Percentiles rank a stretch among this genome's conserved stretches.
phyloP scores from a whole-genome alignment of 228 moss, liverwort and hornwort genomes.

The Sphagnum magellanicum region DNA sequence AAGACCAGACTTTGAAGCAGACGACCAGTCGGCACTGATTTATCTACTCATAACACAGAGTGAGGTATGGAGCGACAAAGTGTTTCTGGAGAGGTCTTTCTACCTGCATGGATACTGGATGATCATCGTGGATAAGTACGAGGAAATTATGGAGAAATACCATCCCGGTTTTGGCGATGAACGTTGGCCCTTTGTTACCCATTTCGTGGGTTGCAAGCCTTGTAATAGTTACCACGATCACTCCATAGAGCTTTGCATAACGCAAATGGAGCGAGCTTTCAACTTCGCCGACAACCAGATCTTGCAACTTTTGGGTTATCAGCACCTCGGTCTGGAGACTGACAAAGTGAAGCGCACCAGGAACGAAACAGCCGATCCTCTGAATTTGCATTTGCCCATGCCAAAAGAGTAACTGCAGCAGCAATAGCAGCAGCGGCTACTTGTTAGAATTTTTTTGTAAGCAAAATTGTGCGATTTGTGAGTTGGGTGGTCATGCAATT shows the following conservation, averaged over 20 bases:
- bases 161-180: constrained; percentile 34
- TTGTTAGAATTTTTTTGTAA: too few relatives aligned
- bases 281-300: constrained; percentile 38
- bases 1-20: constrained; percentile 25
- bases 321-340: constrained; percentile 29
- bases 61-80: constrained; percentile 20
- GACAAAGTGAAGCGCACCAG: constrained; percentile 23
- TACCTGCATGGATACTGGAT: constrained; percentile 44
- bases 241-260: constrained; percentile 20
- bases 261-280: constrained; percentile 37
- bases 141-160: constrained; percentile 21
- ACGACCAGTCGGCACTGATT: constrained; percentile 37
- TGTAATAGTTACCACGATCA: constrained; percentile 27
- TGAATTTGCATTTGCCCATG: constrained; percentile 1
- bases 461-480: too few relatives aligned
- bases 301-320: constrained; percentile 20
- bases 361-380: constrained; percentile 17
- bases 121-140: constrained; percentile 25
- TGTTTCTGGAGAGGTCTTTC: constrained; percentile 24
- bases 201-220: constrained; percentile 45
- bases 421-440: too few relatives aligned
- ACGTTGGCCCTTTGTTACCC: constrained; percentile 38
- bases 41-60: constrained; percentile 25
- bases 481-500: too few relatives aligned
- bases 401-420: too few relatives aligned